Percentiles rank a stretch among this genome's conserved stretches.
phyloP scores from a whole-genome alignment of 2,329 filamentous ascomycete genomes.

The Exophiala viscosa region DNA sequence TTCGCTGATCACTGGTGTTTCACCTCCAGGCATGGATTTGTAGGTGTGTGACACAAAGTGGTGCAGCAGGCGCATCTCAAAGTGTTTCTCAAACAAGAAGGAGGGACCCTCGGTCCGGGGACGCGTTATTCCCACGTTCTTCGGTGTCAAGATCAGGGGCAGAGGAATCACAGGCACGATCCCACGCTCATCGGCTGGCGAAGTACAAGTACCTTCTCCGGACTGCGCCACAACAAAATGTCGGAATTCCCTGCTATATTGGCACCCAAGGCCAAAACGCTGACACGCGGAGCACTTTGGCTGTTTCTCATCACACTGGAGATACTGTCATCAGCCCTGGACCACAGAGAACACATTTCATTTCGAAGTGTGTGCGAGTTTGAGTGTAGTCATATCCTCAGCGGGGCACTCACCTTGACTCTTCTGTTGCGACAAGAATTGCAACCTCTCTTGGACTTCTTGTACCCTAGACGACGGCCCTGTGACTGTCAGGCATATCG shows the following conservation, averaged over 20 bases:
- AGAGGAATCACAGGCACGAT: neutral
- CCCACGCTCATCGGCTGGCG: too few relatives aligned
- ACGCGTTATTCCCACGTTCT: neutral
- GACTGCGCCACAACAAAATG: neutral
- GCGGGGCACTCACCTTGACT: neutral
- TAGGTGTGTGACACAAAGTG: neutral
- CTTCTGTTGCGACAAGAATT: neutral
- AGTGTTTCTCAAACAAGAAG: neutral
- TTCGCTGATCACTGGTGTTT: neutral
- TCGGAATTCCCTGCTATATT: neutral
- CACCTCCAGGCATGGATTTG: neutral
- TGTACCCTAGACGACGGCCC: neutral
- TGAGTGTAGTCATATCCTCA: too few relatives aligned
- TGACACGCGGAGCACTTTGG: neutral
- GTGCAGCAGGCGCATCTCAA: neutral
- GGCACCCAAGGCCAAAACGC: neutral
- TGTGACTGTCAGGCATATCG: neutral
- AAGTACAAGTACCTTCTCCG: neutral
- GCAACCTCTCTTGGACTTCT: neutral
- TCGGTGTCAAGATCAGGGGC: neutral
- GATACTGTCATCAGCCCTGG: neutral
- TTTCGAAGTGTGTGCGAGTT: too few relatives aligned
- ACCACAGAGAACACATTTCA: too few relatives aligned
- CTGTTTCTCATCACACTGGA: neutral
- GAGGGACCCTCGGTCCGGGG: neutral